Conservation (phyloP, 495 filamentous ascomycete genomes). For the Hyphodiscus hymeniophilus region DNA sequence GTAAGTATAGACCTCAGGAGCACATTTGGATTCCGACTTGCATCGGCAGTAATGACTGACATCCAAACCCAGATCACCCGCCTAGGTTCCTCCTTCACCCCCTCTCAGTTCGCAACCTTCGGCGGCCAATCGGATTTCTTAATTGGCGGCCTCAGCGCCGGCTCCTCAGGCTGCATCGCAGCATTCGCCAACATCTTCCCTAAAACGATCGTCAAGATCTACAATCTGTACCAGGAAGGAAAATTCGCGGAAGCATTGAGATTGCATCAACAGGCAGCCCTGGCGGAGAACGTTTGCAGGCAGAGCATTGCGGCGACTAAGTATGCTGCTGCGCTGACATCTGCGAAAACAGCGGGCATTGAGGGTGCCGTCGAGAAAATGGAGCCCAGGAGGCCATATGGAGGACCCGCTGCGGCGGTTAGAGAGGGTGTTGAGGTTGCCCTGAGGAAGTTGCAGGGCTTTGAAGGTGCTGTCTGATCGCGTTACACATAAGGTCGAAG, state of each 20-base stretch:
- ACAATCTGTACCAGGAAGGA: conserved; percentile 27
- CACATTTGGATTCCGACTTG: too few species aligned
- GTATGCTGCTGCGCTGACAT: conserved; percentile 50
- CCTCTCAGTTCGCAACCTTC: conserved; percentile 20
- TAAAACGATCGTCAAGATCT: conserved; percentile 26
- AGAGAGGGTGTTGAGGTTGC: too few species aligned
- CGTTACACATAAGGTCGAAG: too few species aligned
- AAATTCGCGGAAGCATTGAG: conserved; percentile 29
- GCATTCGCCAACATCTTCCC: conserved; percentile 27
- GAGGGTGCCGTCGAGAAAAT: conserved; percentile 46
- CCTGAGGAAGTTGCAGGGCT: too few species aligned
- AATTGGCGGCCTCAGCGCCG: conserved; percentile 21
- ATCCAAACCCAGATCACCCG: conserved; percentile 13
- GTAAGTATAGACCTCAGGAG: too few species aligned
- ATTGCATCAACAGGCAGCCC: conserved; percentile 27
- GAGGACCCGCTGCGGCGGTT: too few species aligned
- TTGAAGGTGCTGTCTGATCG: too few species aligned
- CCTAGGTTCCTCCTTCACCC: conserved; percentile 12
- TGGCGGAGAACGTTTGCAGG: conserved; percentile 47
- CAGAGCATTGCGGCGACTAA: conserved; percentile 57
- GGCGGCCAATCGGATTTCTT: conserved; percentile 26
- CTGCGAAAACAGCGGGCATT: conserved; percentile 48
- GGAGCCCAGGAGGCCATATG: conserved; percentile 50
- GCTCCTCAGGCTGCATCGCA: conserved; percentile 24
- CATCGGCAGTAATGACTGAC: too few species aligned